Base-by-base conservation (phyloP, 495 filamentous ascomycete genomes). In the Stereocaulon alpinum region DNA sequence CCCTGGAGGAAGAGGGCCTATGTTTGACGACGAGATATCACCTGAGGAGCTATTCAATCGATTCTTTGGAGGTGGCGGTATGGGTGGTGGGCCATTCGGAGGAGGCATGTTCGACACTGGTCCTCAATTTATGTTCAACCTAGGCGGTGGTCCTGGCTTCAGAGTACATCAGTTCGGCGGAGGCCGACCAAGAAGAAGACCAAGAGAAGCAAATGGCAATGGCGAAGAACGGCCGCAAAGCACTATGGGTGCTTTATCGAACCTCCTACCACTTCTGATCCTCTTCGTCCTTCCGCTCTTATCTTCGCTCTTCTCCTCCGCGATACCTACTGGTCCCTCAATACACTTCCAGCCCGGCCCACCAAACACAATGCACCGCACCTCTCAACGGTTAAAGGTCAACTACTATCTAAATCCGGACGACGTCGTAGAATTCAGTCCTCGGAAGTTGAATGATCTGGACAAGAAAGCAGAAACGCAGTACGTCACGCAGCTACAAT, bases 1-100 rank as follows among this genome's bases (percentile, higher is more conserved):
- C 6, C 73, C 72, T 30, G 70, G 68, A 29, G 72, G 72, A 32
- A 64, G 71, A 61, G 79, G 81, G 15, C 67, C 74, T 18, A 83
- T 83, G 77, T 93, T 85, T 70, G 89, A 91, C 24, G 88, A 90
- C 41, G 93, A 97, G 68, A 93, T 98, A 57, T 94, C 88, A 41
- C 92, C 93, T 0, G 93, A 98, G 73, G 93, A 98, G 67, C 77
- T 97, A 73, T 97, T 98, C 73, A 84, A 91, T 69, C 82, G 91
- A 62, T 96, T 98, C 77, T 98, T 98, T 74, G 84, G 85, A 20
- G 86, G 84, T n/a, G 82, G 80, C 27, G 86, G 84, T 51, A 73
- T 76, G 70, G 81, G 80, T 30, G 75, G 76, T 55, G 84, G 84
- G 61, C 80, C 80, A 24, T 88, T 89, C 68, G 87, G 71, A 49